A percentile compares a stretch with the other conserved stretches of the same genome.
These are phyloP conservation scores for Fimicolochytrium jonesii DNA, from an alignment of 192 early-diverging fungal genomes.

Conservation along the genomic window DNA sequence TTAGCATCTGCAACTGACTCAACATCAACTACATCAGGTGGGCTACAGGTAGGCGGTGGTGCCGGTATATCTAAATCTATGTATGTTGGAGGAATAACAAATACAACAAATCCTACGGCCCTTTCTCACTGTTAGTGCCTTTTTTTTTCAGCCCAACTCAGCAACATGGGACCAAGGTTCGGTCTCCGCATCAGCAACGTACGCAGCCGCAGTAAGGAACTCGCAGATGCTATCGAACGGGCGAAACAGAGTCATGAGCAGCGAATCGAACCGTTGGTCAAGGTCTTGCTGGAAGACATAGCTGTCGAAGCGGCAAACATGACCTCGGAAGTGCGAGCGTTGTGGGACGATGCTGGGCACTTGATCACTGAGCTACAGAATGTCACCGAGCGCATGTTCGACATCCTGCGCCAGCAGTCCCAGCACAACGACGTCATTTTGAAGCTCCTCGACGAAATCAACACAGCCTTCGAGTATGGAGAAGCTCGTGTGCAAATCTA, in stretches of 20 bases:
- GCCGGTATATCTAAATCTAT: no score
- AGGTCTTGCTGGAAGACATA: constrained; percentile 1
- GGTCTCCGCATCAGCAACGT: not conserved
- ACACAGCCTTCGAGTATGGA: not conserved
- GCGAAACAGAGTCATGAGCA: not conserved
- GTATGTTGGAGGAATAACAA: no score
- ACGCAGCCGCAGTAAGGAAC: not conserved
- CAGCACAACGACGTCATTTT: constrained; percentile 1
- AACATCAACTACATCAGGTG: no score
- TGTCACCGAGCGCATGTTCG: constrained; percentile 1
- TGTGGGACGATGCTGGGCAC: not conserved
- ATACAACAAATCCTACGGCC: no score
- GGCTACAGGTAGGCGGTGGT: no score
- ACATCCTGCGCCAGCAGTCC: constrained; percentile 8
- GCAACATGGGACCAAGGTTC: no score
- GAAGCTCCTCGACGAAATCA: constrained; percentile 2
- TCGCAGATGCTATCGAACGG: not conserved
- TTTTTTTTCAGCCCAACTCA: no score
- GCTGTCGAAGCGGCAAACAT: not conserved
- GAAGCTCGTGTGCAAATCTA: not conserved
- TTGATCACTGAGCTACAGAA: constrained; percentile 1
- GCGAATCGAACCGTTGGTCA: not conserved
- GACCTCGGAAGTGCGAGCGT: not conserved
- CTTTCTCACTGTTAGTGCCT: no score
- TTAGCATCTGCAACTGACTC: no score